These are phyloP conservation scores for Ophiostoma tasmaniense DNA, from an alignment of 2,329 filamentous ascomycete genomes.

Conservation along the genomic window DNA sequence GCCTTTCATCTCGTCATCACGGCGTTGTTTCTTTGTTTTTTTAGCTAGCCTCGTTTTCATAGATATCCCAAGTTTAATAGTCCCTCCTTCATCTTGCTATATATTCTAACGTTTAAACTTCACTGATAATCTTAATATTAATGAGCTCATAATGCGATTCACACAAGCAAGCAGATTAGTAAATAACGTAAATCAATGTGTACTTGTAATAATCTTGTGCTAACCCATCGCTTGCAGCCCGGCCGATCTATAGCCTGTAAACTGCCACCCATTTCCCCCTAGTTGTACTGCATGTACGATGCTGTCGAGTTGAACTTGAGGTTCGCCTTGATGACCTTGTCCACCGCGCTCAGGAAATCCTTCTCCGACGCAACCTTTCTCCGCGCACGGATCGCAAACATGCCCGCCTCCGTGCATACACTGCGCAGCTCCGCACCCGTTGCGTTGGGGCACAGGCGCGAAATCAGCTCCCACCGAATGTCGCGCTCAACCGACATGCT, in stretches of 20 bases:
- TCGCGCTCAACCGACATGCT: slow-evolving; percentile 99
- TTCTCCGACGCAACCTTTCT: slow-evolving; percentile 98
- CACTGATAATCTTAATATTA: neutral
- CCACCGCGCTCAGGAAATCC: slow-evolving; percentile 93
- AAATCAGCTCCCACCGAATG: slow-evolving; percentile 98
- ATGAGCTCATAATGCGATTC: too few species aligned
- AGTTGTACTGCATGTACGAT: slow-evolving; percentile 99
- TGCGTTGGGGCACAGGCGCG: slow-evolving; percentile 89
- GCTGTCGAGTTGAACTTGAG: slow-evolving; percentile 99
- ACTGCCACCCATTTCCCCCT: slow-evolving; percentile 30
- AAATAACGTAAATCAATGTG: neutral
- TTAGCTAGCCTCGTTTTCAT: neutral
- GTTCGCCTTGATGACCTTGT: slow-evolving; percentile 99
- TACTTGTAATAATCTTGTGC: neutral
- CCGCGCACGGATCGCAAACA: slow-evolving; percentile 92
- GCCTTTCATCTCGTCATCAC: too few species aligned
- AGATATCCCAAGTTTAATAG: neutral
- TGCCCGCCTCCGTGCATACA: slow-evolving; percentile 95
- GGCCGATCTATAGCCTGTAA: neutral
- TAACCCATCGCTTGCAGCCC: neutral
- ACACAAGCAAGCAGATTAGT: neutral
- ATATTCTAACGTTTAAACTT: neutral
- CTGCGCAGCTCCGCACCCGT: slow-evolving; percentile 93
- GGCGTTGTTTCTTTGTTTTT: neutral
- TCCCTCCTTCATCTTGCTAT: neutral